Conservation (phyloP, 2,329 filamentous ascomycete genomes). For the Fusarium nygamai region DNA sequence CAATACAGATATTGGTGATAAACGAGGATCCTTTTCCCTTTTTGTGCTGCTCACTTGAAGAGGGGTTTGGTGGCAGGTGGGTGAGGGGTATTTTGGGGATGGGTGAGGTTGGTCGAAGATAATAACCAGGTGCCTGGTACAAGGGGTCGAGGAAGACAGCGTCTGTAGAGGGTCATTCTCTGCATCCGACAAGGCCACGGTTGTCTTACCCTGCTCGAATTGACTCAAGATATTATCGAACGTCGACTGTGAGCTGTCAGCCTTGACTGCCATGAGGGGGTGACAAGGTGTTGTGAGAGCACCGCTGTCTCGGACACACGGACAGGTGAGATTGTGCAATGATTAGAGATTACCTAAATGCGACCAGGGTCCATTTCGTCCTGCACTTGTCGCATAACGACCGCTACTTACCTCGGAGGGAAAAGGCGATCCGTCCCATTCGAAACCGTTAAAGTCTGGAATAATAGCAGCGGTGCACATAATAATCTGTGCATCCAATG, state of each 20-base stretch:
- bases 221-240: neutral
- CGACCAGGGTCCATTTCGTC: neutral
- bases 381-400: neutral
- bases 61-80: too few relatives aligned
- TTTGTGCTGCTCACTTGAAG: neutral
- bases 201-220: neutral
- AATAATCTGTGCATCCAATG: neutral
- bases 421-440: neutral
- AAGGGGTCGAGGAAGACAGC: neutral
- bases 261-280: neutral
- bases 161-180: neutral
- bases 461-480: neutral
- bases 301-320: neutral
- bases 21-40: neutral
- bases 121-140: neutral
- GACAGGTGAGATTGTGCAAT: neutral
- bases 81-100: neutral
- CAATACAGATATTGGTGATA: neutral
- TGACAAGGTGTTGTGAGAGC: neutral
- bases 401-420: neutral
- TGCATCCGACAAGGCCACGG: neutral
- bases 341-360: neutral
- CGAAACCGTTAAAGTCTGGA: neutral
- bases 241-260: neutral
- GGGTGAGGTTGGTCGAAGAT: neutral